phyloP scores from a whole-genome alignment of 495 filamentous ascomycete genomes.

The Gamarada debralockiae region DNA sequence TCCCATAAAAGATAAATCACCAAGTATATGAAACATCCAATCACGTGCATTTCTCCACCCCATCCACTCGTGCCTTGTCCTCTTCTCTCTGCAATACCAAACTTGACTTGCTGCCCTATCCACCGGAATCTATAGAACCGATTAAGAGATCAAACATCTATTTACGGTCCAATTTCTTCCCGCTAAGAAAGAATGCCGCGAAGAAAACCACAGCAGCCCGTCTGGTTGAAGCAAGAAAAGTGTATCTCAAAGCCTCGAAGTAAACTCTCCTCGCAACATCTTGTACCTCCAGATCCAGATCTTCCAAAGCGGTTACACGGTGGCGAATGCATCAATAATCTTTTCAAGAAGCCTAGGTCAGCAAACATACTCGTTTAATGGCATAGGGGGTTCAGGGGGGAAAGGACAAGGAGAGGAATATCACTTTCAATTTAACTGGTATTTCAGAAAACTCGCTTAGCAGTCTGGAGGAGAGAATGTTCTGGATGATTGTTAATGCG shows the following conservation, averaged over 20 bases:
- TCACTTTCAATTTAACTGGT: conserved; percentile 65
- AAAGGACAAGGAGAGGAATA: conserved; percentile 27
- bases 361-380: not conserved
- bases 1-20: too few relatives aligned
- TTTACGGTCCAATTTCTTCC: conserved; percentile 9
- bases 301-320: conserved; percentile 50
- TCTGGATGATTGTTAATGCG: conserved; percentile 60
- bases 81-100: too few relatives aligned
- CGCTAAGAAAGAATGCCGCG: conserved; percentile 25
- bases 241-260: conserved; percentile 50
- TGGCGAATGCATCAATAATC: conserved; percentile 59
- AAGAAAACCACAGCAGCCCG: conserved; percentile 49
- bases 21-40: too few relatives aligned
- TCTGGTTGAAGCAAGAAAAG: conserved; percentile 49
- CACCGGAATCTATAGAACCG: too few relatives aligned
- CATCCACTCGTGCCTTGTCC: too few relatives aligned
- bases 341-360: conserved; percentile 25
- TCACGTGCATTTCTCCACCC: too few relatives aligned
- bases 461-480: conserved; percentile 54
- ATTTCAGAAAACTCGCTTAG: conserved; percentile 54
- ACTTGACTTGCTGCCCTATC: too few relatives aligned
- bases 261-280: conserved; percentile 56
- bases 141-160: not conserved
- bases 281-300: conserved; percentile 54
- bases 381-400: not conserved